Conservation (phyloP, 805 yeast genomes). For the Kluyveromyces dobzhanskii region DNA sequence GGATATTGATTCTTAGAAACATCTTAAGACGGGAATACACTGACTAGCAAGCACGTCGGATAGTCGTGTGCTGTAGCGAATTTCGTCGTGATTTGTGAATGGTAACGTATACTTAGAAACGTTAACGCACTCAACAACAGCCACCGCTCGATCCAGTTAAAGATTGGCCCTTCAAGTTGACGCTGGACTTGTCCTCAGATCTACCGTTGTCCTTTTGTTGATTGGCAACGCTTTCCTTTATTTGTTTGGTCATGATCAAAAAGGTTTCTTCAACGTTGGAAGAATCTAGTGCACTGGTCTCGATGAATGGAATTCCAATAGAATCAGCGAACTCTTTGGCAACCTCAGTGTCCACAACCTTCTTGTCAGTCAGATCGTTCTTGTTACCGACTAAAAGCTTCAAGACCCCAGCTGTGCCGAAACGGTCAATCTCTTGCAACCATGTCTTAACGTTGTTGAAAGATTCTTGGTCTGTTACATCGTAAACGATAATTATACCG, state of each 20-base stretch:
- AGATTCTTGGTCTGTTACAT: conserved; percentile 94
- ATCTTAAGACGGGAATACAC: too few relatives aligned
- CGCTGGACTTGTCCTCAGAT: conserved; percentile 47
- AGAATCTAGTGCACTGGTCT: conserved; percentile 90
- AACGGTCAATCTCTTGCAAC: conserved; percentile 97
- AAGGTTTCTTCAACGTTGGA: conserved; percentile 98
- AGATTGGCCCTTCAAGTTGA: conserved; percentile 66
- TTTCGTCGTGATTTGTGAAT: too few relatives aligned
- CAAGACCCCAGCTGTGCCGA: conserved; percentile 96
- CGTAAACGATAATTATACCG: conserved; percentile 96
- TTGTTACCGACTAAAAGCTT: conserved; percentile 94
- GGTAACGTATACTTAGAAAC: neutral
- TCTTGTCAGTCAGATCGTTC: conserved; percentile 87
- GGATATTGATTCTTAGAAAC: too few relatives aligned
- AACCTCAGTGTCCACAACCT: conserved; percentile 89
- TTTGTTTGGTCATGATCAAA: conserved; percentile 97
- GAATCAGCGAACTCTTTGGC: conserved; percentile 98
- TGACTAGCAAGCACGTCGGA: too few relatives aligned
- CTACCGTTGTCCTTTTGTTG: conserved; percentile 35
- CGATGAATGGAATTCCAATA: conserved; percentile 81
- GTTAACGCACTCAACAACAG: conserved; percentile 36
- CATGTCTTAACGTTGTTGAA: conserved; percentile 96
- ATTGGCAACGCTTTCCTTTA: conserved; percentile 89
- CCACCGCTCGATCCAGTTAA: conserved; percentile 37
- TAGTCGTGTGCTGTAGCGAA: too few relatives aligned